phyloP scores from a whole-genome alignment of 305 asterid species.

The Ilex paraguariensis region DNA sequence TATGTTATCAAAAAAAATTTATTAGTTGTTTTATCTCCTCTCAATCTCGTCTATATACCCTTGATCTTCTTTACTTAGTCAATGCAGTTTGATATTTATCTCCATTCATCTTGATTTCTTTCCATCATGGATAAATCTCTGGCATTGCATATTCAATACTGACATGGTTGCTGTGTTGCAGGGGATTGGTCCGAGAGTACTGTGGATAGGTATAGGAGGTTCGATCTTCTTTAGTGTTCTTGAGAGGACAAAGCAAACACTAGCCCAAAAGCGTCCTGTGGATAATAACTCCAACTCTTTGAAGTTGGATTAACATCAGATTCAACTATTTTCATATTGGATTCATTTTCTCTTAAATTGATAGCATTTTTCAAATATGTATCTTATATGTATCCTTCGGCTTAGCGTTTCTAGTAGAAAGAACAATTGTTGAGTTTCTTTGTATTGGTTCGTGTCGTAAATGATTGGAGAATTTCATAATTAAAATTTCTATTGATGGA shows the following conservation, averaged over 20 bases:
- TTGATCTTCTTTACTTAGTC: background rate
- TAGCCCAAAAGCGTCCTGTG: constrained; percentile 27
- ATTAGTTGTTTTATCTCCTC: too few relatives aligned
- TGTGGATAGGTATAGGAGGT: constrained; percentile 73
- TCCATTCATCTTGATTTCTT: background rate
- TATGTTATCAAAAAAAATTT: too few relatives aligned
- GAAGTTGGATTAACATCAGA: constrained; percentile 6
- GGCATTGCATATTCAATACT: too few relatives aligned
- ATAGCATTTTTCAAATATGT: too few relatives aligned
- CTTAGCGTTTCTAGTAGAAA: too few relatives aligned
- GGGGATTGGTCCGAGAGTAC: constrained; percentile 63
- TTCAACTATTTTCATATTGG: background rate
- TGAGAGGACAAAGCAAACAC: constrained; percentile 48
- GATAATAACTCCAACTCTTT: constrained; percentile 14
- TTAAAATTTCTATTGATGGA: too few relatives aligned
- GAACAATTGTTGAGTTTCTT: too few relatives aligned
- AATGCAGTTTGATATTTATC: background rate
- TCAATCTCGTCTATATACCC: too few relatives aligned
- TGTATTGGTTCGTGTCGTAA: too few relatives aligned
- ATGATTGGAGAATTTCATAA: too few relatives aligned
- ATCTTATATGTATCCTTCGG: too few relatives aligned
- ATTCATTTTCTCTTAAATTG: too few relatives aligned
- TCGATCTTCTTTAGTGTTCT: constrained; percentile 64
- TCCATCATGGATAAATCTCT: background rate
- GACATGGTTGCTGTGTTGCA: constrained; percentile 18